Base-by-base conservation (phyloP, 805 yeast genomes). In the Metschnikowia hibisci region DNA sequence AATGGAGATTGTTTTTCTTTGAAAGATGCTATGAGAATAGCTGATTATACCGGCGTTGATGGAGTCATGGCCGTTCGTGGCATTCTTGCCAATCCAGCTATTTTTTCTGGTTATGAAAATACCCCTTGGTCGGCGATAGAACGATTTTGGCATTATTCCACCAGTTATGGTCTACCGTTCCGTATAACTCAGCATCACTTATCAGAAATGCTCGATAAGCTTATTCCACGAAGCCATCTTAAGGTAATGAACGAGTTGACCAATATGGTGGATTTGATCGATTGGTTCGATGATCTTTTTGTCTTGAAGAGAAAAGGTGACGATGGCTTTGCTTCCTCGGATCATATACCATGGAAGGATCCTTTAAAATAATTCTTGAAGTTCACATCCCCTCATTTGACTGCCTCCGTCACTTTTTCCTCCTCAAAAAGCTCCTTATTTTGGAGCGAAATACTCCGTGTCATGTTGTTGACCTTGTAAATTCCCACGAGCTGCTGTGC, bases 51-150 rank as follows among this genome's bases (percentile, higher is more conserved):
- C 0, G 84, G 84, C 1, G 88, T 80, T 32, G 93, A 87, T 59
- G 99, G 98, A 6, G 85, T 93, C 6, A 93, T 93, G 99, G 84
- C 97, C 2, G 99, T 87, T 1, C 69, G 99, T 48, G 99, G 99
- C 0, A 69, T 87, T 3, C 66, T 93, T 39, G 69, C 77, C 23
- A 93, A 93, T 60, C 99, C 99, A 0, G 95, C 90, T 0, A 56
- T 93, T 51, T 93, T 93, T 65, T 77, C 85, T 2, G 96, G 95
- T 0, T 77, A 62, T 56, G 67, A 69, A 0, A 70, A 66, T 41
- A 83, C 96, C 2, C 96, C 98, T 2, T 93, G 98, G 97, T 78
- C 82, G 6, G 91, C 95, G 6, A 67, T 93, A 5, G 99, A 93
- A 61, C 70, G 72, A 45, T 86, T 91, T 59, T 80, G 89, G 85